Base-by-base conservation (phyloP, 257 asterid genomes). In the Solanum piurae region DNA sequence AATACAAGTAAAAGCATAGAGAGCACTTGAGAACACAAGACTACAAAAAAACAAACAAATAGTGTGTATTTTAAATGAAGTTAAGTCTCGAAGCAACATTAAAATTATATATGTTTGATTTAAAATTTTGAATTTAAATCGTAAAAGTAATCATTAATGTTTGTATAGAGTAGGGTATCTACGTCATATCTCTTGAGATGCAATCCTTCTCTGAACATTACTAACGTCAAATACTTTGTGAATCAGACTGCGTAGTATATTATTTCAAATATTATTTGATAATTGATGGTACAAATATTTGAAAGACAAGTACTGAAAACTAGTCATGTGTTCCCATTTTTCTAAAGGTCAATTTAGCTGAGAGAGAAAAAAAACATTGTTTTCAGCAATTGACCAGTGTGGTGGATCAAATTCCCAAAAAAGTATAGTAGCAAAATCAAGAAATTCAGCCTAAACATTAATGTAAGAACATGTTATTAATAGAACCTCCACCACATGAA, bases 321-420 rank as follows among this genome's bases (percentile, higher is more conserved):
- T 44, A 27, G 85, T 79, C 85, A 79, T 79, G 66, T 44, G 66
- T 23, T 80, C 18, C 84, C 84, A 42, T 42, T 42, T 42, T 77
- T 42, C 62, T 77, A n/a, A 42, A 25, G 62, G 62, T 25, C 84
- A 77, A 77, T 84, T 69, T 36, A 60, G 86, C 37, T 84, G 76
- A 36, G 85, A 66, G 40, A 49, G 25, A 16, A 34, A 69, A 69
- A 12, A 44, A 40, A 29, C 85, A 86, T 86, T 72, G 55, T 86
- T 86, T 86, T 86, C 85, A 86, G 85, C 83, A 75, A 52, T 14
- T 12, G 72, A 46, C 85, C 71, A 34, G 71, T 73, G 60, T n/a
- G 74, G 42, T 72, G 83, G 85, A 44, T 49, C 85, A 75, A 72
- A 33, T 75, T 86, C 83, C 71, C 83, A 73, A 75, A 75, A 72